Conservation (phyloP, 2,329 filamentous ascomycete genomes). For the Pseudopyrenochaeta lycopersici region DNA sequence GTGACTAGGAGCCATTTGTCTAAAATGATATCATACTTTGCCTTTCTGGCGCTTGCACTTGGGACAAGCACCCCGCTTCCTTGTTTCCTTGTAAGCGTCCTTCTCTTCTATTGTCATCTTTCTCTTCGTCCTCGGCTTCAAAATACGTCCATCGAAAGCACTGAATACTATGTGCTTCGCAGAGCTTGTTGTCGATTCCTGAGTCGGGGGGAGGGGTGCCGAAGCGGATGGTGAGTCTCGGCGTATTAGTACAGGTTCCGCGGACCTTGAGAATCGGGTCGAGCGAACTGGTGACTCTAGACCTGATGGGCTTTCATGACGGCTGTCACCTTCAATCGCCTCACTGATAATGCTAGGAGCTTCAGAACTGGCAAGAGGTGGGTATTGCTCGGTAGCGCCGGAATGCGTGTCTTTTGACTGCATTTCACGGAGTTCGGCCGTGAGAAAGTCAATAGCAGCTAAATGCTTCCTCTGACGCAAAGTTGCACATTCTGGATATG, state of each 20-base stretch:
- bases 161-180: slow-evolving; percentile 37
- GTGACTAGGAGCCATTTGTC: slow-evolving; percentile 20
- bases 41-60: slow-evolving; percentile 37
- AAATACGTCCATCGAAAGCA: slow-evolving; percentile 23
- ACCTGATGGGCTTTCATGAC: slow-evolving; percentile 1
- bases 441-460: slow-evolving; percentile 40
- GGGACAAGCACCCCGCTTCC: slow-evolving; percentile 37
- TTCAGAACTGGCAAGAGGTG: slow-evolving; percentile 1
- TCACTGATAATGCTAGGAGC: background rate
- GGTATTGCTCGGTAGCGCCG: background rate
- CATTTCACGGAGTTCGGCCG: slow-evolving; percentile 30
- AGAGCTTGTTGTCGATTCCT: background rate
- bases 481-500: slow-evolving; percentile 28
- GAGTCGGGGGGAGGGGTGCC: background rate
- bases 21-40: slow-evolving; percentile 27
- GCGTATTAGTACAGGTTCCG: background rate
- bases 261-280: slow-evolving; percentile 1
- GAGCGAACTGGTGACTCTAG: slow-evolving; percentile 8
- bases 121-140: slow-evolving; percentile 34
- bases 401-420: background rate
- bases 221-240: background rate
- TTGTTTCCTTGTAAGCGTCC: slow-evolving; percentile 32
- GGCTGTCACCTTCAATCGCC: background rate
- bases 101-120: slow-evolving; percentile 38
- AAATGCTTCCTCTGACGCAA: slow-evolving; percentile 36